Evolutionary conservation across 352 stramenopile genomes (phyloP).

Genomic region (Phytopythium delawarense): DNA sequence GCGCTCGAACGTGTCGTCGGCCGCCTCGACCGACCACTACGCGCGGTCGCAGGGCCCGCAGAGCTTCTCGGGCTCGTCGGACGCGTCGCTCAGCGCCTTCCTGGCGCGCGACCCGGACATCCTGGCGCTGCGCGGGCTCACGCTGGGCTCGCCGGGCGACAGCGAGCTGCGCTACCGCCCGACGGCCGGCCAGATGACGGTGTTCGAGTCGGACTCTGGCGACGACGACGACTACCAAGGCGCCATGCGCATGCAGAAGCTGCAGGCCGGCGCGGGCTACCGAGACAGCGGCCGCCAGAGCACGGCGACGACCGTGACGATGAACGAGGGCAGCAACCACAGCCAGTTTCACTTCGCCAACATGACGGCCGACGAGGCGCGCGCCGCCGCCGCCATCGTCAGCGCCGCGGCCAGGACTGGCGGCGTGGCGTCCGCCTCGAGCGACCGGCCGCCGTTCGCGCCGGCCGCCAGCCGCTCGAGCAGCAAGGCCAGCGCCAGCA

Average conservation of each 20-base stretch:
- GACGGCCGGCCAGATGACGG: conserved; percentile 1
- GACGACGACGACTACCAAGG: conserved; percentile 15
- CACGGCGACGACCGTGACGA: conserved; percentile 16
- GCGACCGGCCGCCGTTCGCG: neutral
- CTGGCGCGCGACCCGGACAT: conserved; percentile 49
- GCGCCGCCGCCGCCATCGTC: conserved; percentile 11
- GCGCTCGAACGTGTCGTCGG: conserved; percentile 15
- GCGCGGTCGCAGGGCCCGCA: conserved; percentile 13
- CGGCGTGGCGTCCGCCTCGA: neutral
- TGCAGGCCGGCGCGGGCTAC: neutral
- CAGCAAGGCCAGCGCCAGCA: conserved; percentile 4
- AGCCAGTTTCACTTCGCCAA: conserved; percentile 24
- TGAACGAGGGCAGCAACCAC: conserved; percentile 27
- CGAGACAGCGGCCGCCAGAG: conserved; percentile 12
- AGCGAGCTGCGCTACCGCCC: conserved; percentile 11
- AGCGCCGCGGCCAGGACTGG: conserved; percentile 1
- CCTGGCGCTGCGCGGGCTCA: conserved; percentile 40
- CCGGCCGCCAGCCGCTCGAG: conserved; percentile 1
- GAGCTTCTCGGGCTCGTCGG: conserved; percentile 37
- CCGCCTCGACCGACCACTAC: conserved; percentile 17
- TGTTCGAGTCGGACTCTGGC: conserved; percentile 6
- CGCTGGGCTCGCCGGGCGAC: conserved; percentile 20
- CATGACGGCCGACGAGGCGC: conserved; percentile 20
- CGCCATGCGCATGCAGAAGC: conserved; percentile 11
- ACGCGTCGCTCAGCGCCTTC: conserved; percentile 32